A percentile compares a stretch with the other conserved stretches of the same genome.
Evolutionary conservation across 2,329 filamentous ascomycete species (phyloP).

Genomic region (Phialocephala subalpina): DNA sequence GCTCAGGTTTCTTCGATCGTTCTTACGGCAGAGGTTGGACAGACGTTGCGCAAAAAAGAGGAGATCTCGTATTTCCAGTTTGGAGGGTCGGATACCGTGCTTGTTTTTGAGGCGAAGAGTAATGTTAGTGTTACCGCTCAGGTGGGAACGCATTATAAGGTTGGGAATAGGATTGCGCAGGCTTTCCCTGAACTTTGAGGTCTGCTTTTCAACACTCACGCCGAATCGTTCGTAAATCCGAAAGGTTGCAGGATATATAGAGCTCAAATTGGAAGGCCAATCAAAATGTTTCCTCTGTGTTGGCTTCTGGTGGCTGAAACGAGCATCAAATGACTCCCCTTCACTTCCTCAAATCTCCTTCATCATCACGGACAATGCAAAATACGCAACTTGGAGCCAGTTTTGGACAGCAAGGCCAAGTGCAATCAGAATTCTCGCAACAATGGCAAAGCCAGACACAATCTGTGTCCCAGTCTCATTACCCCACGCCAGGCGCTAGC

Average conservation of each 20-base stretch:
- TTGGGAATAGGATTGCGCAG: slow-evolving; percentile 19
- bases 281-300: too few species aligned
- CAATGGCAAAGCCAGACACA: neutral
- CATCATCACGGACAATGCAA: neutral
- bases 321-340: neutral
- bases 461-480: neutral
- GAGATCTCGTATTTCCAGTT: slow-evolving; percentile 53
- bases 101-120: slow-evolving; percentile 45
- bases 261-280: too few species aligned
- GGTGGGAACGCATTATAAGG: slow-evolving; percentile 22
- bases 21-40: slow-evolving; percentile 37
- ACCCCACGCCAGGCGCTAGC: neutral
- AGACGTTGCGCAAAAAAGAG: slow-evolving; percentile 48
- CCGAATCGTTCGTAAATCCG: too few species aligned
- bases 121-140: slow-evolving; percentile 26
- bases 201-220: neutral
- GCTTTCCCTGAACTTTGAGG: slow-evolving; percentile 11
- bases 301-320: neutral
- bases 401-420: neutral
- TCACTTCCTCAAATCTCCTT: neutral
- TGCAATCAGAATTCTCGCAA: neutral
- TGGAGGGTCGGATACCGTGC: slow-evolving; percentile 52
- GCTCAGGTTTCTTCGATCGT: slow-evolving; percentile 52
- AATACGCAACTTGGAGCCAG: neutral
- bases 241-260: too few species aligned